Base-by-base conservation (phyloP, 257 asterid species). In the Henckelia pumila region DNA sequence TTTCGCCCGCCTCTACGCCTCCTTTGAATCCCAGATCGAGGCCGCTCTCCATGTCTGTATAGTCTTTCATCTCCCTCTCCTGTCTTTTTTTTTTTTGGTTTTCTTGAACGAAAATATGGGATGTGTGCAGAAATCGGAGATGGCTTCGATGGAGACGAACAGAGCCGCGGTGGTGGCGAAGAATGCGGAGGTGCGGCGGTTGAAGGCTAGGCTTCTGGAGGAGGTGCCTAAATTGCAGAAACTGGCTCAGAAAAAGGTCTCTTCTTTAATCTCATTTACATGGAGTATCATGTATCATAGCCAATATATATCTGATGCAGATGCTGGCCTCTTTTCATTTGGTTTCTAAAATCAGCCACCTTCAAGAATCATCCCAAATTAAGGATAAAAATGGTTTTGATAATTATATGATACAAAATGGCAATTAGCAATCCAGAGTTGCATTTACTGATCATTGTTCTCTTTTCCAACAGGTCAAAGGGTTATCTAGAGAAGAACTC, bases 151-250 rank as follows among this genome's bases (percentile, higher is more conserved):
- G 9, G 96, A 93, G 88, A 81, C 82, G 23, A 90, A 90, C 76
- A 85, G 97, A 80, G 99, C 99, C 2, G 70, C 79, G n/a, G 83
- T 73, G 56, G 99, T 93, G 69, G 97, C 99, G 52, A 61, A 90
- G 89, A 81, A 88, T 44, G 95, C 99, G 3, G 98, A 93, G 85
- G 81, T 93, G 66, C 87, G 99, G 10, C 89, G 99, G 49, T 79
- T 78, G 19, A 93, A 93, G 83, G 97, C 91, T 6, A 74, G 91
- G 75, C 79, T 93, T 64, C 25, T 85, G 83, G 96, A 88, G 33
- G 99, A 88, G 72, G 80, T 90, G 37, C 97, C 96, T 8, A 90
- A 85, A 67, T 57, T 93, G 77, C 91, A 84, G 61, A 93, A 90
- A 56, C 93, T 93, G 25, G 83, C 96, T 21, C 82, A 66, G 64